Evolutionary conservation across 176 grass and related monocot genomes (phyloP), one percentile per base, ranked within the genome.

Genomic region (Areca catechu): DNA sequence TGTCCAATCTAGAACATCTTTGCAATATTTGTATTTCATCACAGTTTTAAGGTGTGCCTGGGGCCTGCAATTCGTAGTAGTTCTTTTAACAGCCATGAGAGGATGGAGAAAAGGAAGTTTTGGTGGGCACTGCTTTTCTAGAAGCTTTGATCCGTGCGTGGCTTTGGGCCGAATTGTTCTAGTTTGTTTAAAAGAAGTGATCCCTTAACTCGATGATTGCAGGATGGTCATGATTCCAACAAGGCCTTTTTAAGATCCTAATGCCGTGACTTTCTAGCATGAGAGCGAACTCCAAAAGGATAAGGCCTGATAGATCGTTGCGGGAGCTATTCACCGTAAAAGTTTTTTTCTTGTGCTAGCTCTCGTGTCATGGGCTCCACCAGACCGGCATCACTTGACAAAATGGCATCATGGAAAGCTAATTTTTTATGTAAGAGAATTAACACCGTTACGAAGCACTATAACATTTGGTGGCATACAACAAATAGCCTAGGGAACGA

Each of bases 71-170:
- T 10, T 9, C 34, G 14, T 43, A 12, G 34, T 4, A 25, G n/a
- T 6, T 30, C 0, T 30, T 30, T 30, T 5, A 30, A 30, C 4
- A 30, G 28, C 28, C 1, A 43, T 12, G 18, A 4, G 57, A 60
- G 22, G 56, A 76, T 15, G 9, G 19, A 67, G 57, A 23, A 66
- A 63, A 60, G 54, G 4, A 51, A 19, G 56, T 19, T 18, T 62
- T 77, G 67, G 74, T 65, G 51, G 64, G 60, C 63, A 53, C 16
- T 55, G 19, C 20, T 75, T 76, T 67, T 76, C 56, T 76, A 62
- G 57, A 69, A 62, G 54, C 49, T n/a, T 37, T 7, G 16, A n/a
- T 75, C 34, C 0, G 14, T 43, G 34, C 34, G 34, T 43, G 9
- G 34, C 34, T 14, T 43, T 9, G 34, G 34, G 10, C 10, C 43